Percentiles rank a stretch among this genome's conserved stretches.
These are phyloP conservation scores for Didymella arachidicola DNA, from an alignment of 2,329 filamentous ascomycete genomes.

Conservation along the genomic window DNA sequence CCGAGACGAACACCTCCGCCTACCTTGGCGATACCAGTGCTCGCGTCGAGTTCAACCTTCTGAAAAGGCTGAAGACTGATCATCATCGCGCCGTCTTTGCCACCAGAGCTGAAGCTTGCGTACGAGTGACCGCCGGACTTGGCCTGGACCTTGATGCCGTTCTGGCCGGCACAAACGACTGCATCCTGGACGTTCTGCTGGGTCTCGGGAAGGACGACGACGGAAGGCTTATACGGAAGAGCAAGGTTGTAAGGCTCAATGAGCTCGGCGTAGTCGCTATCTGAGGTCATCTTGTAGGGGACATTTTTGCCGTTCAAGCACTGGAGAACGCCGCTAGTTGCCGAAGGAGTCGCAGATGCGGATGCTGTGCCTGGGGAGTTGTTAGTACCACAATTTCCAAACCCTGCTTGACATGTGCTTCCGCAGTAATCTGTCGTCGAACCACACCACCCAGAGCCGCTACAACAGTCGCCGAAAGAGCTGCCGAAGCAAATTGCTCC, in stretches of 20 bases:
- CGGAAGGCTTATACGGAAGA: constrained; percentile 57
- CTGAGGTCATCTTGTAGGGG: constrained; percentile 41
- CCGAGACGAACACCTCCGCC: constrained; percentile 60
- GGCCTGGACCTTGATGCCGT: constrained; percentile 65
- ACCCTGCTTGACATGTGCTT: constrained; percentile 43
- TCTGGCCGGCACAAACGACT: constrained; percentile 63
- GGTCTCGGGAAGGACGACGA: constrained; percentile 64
- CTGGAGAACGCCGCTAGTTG: constrained; percentile 27
- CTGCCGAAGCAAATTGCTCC: constrained; percentile 30
- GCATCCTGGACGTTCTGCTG: constrained; percentile 64
- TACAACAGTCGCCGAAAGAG: constrained; percentile 50
- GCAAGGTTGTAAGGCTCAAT: constrained; percentile 50
- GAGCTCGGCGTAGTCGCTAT: constrained; percentile 36
- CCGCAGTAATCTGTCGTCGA: constrained; percentile 45
- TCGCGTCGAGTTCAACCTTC: constrained; percentile 52
- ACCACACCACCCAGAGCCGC: constrained; percentile 54
- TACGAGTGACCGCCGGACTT: constrained; percentile 72
- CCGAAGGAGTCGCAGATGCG: constrained; percentile 26
- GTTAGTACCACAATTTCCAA: constrained; percentile 40
- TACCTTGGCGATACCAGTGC: constrained; percentile 54
- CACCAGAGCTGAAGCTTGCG: constrained; percentile 60
- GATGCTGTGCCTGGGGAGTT: constrained; percentile 24
- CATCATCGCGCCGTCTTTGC: constrained; percentile 58
- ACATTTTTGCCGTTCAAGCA: constrained; percentile 48
- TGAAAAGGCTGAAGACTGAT: constrained; percentile 59